These are phyloP conservation scores for Sporisorium graminicola DNA, from an alignment of 1,284 basidiomycete genomes.

Conservation along the genomic window DNA sequence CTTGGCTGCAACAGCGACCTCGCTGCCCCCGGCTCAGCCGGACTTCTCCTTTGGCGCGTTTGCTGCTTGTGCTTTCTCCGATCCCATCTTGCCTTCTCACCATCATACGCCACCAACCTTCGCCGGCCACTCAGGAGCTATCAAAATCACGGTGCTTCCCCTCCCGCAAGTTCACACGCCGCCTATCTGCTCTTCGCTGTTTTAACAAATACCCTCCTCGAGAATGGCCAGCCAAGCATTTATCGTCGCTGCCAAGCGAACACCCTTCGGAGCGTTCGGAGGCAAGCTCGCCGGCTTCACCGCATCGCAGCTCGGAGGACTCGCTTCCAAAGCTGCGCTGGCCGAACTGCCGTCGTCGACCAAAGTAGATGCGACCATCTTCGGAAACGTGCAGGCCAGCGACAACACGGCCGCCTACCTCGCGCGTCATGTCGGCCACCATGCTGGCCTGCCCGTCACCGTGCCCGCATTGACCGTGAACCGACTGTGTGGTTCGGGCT, in stretches of 20 bases:
- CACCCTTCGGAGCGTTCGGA: conserved; percentile 74
- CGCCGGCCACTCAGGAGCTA: neutral
- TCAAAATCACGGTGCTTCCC: too few species aligned
- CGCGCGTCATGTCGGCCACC: conserved; percentile 92
- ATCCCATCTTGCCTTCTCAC: neutral
- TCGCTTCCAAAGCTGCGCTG: conserved; percentile 73
- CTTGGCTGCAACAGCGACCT: too few species aligned
- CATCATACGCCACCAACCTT: neutral
- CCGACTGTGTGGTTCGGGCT: conserved; percentile 93
- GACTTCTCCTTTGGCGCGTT: neutral
- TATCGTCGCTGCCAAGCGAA: conserved; percentile 72
- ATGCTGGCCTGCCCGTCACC: conserved; percentile 77
- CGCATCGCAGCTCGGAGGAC: conserved; percentile 72
- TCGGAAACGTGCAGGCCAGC: conserved; percentile 64
- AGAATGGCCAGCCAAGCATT: conserved; percentile 60
- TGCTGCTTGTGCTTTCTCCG: neutral
- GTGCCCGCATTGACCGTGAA: conserved; percentile 74
- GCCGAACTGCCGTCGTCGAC: conserved; percentile 71
- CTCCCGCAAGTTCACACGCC: neutral
- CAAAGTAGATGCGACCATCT: conserved; percentile 71
- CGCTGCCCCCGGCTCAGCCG: neutral
- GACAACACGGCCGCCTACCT: conserved; percentile 84
- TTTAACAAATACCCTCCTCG: neutral
- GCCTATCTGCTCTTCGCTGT: too few species aligned
- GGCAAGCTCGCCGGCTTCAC: conserved; percentile 70